These are phyloP conservation scores for Pyrrhoderma noxium DNA, from an alignment of 1,284 basidiomycete species.

Conservation along the genomic window DNA sequence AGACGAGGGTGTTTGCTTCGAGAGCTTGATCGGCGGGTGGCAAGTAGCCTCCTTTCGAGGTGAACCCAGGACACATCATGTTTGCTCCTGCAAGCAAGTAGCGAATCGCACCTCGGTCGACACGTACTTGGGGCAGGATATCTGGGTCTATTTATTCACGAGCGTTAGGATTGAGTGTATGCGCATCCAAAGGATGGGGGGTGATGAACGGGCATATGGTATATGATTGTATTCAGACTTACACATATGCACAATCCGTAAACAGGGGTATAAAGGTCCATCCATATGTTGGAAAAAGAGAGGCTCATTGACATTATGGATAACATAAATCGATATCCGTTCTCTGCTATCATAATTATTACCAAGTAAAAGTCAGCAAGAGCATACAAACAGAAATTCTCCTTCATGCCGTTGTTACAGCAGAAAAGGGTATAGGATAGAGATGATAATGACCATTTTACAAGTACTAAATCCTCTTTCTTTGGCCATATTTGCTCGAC, in stretches of 20 bases:
- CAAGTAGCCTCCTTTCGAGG: conserved; percentile 84
- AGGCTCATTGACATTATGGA: conserved; percentile 62
- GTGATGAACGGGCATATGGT: no score
- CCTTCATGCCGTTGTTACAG: no score
- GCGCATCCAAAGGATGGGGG: background rate
- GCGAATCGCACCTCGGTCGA: conserved; percentile 97
- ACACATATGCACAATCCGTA: conserved; percentile 90
- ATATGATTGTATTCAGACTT: conserved; percentile 30
- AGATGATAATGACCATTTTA: conserved; percentile 78
- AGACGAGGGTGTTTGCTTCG: conserved; percentile 68
- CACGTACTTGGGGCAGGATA: conserved; percentile 80
- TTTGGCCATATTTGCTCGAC: conserved; percentile 97
- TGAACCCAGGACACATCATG: conserved; percentile 97
- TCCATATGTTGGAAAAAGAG: conserved; percentile 98
- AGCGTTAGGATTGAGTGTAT: background rate
- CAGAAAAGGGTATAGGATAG: conserved; percentile 5
- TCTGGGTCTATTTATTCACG: conserved; percentile 63
- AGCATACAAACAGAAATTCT: no score
- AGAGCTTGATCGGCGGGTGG: conserved; percentile 70
- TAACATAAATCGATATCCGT: conserved; percentile 86
- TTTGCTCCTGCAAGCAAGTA: conserved; percentile 90
- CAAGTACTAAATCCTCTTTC: conserved; percentile 89
- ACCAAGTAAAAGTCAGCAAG: conserved; percentile 6
- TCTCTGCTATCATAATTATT: conserved; percentile 68
- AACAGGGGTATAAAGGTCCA: conserved; percentile 84